phyloP scores from a whole-genome alignment of 2,329 filamentous ascomycete species.

The Bipolaris cookei region DNA sequence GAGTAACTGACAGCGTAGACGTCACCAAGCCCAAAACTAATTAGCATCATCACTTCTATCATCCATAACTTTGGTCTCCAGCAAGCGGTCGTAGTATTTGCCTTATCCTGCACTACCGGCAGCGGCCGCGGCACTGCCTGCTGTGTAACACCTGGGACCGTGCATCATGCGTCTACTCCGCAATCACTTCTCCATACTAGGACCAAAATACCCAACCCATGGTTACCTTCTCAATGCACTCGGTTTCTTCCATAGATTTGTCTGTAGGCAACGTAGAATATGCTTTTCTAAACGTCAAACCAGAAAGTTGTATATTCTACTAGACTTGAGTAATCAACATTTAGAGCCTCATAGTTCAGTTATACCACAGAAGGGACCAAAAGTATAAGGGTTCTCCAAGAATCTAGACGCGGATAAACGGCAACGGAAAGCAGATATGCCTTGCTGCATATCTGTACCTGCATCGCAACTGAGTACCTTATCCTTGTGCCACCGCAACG shows the following conservation, averaged over 20 bases:
- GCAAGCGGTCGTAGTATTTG: conserved; percentile 6
- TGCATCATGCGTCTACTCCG: conserved; percentile 12
- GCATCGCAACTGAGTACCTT: conserved; percentile 15
- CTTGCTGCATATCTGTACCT: conserved; percentile 30
- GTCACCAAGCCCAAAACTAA: conserved; percentile 11
- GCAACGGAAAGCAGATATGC: conserved; percentile 26
- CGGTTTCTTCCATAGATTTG: neutral
- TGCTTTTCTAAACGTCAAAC: no score
- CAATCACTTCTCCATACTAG: conserved; percentile 10
- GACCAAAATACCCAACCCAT: neutral
- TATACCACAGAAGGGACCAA: no score
- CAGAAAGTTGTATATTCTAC: neutral
- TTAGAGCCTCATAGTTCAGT: neutral
- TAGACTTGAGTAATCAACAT: neutral
- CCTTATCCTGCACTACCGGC: conserved; percentile 25
- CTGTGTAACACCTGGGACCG: conserved; percentile 22
- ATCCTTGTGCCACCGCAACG: conserved; percentile 3
- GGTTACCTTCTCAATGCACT: conserved; percentile 17
- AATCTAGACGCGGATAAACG: conserved; percentile 2
- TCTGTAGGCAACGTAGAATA: neutral
- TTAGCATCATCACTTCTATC: conserved; percentile 15
- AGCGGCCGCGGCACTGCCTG: conserved; percentile 20
- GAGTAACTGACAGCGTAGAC: conserved; percentile 3
- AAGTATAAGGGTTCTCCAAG: neutral
- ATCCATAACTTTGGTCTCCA: conserved; percentile 8